phyloP scores from a whole-genome alignment of 2,329 filamentous ascomycete species.

The Pyricularia sp. region DNA sequence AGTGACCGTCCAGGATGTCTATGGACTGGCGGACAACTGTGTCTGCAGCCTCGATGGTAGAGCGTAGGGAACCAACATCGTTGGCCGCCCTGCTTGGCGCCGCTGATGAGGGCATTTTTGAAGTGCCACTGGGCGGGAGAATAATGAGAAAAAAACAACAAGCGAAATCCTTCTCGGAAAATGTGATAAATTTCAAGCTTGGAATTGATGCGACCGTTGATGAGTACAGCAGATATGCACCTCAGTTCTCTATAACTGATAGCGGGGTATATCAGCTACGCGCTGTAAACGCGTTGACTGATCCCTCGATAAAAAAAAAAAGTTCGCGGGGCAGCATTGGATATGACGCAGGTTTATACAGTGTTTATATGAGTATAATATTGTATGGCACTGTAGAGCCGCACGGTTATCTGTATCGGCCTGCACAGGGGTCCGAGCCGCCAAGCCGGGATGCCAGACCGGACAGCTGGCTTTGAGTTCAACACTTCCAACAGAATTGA shows the following conservation, averaged over 20 bases:
- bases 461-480: slow-evolving; percentile 5
- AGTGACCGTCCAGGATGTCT: not conserved
- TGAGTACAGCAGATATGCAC: not conserved
- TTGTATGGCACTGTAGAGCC: not conserved
- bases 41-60: not conserved
- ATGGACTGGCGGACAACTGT: not conserved
- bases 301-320: not conserved
- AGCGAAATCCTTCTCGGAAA: not conserved
- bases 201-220: not conserved
- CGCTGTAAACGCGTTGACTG: not conserved
- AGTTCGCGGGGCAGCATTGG: not conserved
- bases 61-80: not conserved
- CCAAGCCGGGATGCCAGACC: not conserved
- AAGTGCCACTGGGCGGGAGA: not conserved
- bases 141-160: not conserved
- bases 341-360: not conserved
- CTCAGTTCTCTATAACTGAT: not conserved
- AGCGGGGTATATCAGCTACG: not conserved
- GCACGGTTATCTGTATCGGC: not conserved
- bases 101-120: not conserved
- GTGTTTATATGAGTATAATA: not conserved
- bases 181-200: not conserved
- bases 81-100: not conserved
- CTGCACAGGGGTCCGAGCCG: not conserved
- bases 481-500: not conserved